Evolutionary conservation across 1,284 basidiomycete genomes (phyloP).

Genomic region (Fomitopsis betulina): DNA sequence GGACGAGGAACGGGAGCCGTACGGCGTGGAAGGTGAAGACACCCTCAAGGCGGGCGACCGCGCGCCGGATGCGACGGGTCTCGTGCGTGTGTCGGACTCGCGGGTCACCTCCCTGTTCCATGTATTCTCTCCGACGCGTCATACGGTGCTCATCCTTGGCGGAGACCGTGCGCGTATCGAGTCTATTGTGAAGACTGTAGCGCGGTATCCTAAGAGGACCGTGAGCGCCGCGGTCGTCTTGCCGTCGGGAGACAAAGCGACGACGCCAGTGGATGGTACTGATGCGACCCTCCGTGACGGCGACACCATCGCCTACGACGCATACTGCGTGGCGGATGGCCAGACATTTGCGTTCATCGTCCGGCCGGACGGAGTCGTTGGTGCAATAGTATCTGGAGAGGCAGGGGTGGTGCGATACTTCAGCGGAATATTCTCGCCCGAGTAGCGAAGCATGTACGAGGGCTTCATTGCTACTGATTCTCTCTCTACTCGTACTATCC

Average conservation of each 20-base stretch:
- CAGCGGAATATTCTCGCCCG: background rate
- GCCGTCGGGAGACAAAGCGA: constrained; percentile 15
- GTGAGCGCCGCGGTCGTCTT: constrained; percentile 5
- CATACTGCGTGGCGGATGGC: constrained; percentile 14
- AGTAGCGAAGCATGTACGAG: no score
- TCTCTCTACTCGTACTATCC: no score
- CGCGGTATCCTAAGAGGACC: background rate
- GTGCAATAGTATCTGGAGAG: constrained; percentile 27
- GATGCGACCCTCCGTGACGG: constrained; percentile 12
- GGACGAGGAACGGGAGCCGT: constrained; percentile 14
- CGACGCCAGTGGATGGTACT: background rate
- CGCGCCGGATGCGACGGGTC: constrained; percentile 38
- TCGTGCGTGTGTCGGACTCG: constrained; percentile 14
- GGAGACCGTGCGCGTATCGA: background rate
- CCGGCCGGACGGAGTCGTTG: constrained; percentile 35
- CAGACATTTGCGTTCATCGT: constrained; percentile 21
- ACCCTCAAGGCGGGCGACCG: constrained; percentile 39
- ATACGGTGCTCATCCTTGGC: constrained; percentile 19
- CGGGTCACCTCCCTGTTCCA: constrained; percentile 9
- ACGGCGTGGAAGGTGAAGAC: constrained; percentile 9
- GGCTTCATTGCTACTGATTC: no score
- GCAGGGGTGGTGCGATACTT: constrained; percentile 30
- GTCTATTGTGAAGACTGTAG: background rate
- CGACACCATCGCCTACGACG: constrained; percentile 17
- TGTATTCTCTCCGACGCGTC: constrained; percentile 12